phyloP scores from a whole-genome alignment of 2,329 filamentous ascomycete genomes.

The Alternaria sp. region DNA sequence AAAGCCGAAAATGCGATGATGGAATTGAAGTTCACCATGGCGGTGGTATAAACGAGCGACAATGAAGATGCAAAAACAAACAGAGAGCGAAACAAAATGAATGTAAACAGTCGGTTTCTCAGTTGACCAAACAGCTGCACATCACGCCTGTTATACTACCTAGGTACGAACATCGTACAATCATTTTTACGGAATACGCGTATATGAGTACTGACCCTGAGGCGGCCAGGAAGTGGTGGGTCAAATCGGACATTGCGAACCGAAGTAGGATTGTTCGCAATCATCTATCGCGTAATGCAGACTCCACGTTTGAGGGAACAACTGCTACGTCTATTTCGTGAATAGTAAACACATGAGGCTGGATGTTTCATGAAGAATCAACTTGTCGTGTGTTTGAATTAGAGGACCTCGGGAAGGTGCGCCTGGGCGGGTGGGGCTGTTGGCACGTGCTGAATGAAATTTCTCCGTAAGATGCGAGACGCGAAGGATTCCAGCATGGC shows the following conservation, averaged over 20 bases:
- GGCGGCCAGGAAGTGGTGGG: neutral
- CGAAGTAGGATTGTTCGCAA: neutral
- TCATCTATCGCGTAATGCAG: neutral
- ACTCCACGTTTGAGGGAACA: neutral
- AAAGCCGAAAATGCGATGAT: conserved; percentile 20
- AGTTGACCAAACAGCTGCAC: neutral
- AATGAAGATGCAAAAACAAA: neutral
- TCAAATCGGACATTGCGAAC: neutral
- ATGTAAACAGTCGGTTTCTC: neutral
- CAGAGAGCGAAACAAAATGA: neutral
- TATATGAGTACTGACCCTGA: neutral
- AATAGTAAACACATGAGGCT: neutral
- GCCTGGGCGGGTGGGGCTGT: neutral
- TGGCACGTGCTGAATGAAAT: neutral
- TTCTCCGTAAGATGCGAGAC: neutral
- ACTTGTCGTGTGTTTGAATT: neutral
- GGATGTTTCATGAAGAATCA: neutral
- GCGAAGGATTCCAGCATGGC: neutral
- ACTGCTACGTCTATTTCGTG: neutral
- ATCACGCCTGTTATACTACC: neutral
- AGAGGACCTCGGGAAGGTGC: neutral
- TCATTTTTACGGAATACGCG: too few relatives aligned
- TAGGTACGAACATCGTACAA: neutral
- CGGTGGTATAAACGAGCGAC: neutral
- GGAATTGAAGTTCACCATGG: conserved; percentile 27